Evolutionary conservation across 2,329 filamentous ascomycete genomes (phyloP), one percentile per base, ranked within the genome.

Genomic region (Paecilomyces variotii): DNA sequence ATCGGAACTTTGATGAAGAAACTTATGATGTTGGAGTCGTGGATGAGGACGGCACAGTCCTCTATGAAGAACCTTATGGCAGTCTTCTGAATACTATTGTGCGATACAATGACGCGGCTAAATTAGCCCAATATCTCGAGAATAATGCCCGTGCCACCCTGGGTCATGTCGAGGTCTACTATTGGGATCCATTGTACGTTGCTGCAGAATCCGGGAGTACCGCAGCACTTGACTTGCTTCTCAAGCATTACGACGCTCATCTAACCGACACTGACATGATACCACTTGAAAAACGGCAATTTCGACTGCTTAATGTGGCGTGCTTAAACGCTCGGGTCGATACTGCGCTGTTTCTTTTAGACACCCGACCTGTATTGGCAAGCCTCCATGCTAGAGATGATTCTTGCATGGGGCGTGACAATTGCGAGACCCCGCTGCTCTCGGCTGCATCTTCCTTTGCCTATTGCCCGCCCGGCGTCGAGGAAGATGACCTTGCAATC

Each of bases 131-230:
- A 59, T 59, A 59, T n/a, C 32, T 59, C 3, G 4, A 25, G 27
- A 56, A 54, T 11, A 19, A 54, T 3, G 34, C 25, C n/a, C 4
- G n/a, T 56, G 50, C 27, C 27, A 51, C 19, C 26, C 2, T 32
- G 2, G 54, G 50, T 19, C 34, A 50, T 51, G 12, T 54, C 4
- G 32, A 59, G n/a, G 50, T 56, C 30, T 59, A 54, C 26, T 53
- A 35, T 10, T 56, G 32, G 49, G 57, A 59, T 59, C 54, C 50
- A 54, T 56, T 59, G 25, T 59, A 54, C 32, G 12, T 59, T 50
- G 49, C 57, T 53, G 54, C 49, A 32, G 5, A 59, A 26, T 50
- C 3, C 25, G 54, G 57, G n/a, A 59, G 57, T 50, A 59, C 57
- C 49, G 50, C 56, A 34, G 54, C 57, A 6, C 57, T 56, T n/a